phyloP scores from a whole-genome alignment of 768 basidiomycete species.

The Tricholoma sp. region DNA sequence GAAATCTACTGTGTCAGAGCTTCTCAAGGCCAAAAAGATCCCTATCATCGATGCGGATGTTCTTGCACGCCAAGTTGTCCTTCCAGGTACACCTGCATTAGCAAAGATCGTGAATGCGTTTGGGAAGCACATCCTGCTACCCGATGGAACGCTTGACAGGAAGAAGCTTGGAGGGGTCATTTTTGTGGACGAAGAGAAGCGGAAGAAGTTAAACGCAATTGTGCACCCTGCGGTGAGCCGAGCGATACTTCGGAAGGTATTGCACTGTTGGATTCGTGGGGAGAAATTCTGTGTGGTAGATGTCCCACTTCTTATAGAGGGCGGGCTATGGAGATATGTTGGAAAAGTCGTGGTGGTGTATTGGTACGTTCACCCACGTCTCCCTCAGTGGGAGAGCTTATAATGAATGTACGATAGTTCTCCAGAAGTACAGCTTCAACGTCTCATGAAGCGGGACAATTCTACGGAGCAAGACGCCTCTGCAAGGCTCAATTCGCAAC shows the following conservation, averaged over 20 bases:
- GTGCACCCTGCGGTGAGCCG: conserved; percentile 87
- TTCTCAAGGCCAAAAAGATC: conserved; percentile 60
- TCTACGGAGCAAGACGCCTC: conserved; percentile 63
- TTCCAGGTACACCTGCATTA: conserved; percentile 76
- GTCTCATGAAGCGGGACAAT: conserved; percentile 73
- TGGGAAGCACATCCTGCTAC: conserved; percentile 59
- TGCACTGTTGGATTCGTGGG: conserved; percentile 72
- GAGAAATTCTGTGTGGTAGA: conserved; percentile 80
- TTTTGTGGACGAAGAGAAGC: conserved; percentile 70
- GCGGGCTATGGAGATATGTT: conserved; percentile 78
- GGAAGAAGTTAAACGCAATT: conserved; percentile 74
- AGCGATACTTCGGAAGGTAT: conserved; percentile 65
- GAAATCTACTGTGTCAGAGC: conserved; percentile 85
- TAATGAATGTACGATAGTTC: conserved; percentile 45
- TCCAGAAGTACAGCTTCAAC: conserved; percentile 73
- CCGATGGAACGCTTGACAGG: conserved; percentile 74
- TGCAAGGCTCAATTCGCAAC: conserved; percentile 72
- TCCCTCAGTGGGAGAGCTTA: background rate
- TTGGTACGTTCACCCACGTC: conserved; percentile 50
- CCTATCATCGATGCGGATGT: conserved; percentile 94
- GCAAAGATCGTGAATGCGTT: conserved; percentile 63
- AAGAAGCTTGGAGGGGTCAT: conserved; percentile 79
- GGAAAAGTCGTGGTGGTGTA: conserved; percentile 86
- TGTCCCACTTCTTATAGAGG: conserved; percentile 89
- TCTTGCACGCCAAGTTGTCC: conserved; percentile 80